These are phyloP conservation scores for Colletotrichum sp. DNA, from an alignment of 2,329 filamentous ascomycete genomes.

Conservation along the genomic window DNA sequence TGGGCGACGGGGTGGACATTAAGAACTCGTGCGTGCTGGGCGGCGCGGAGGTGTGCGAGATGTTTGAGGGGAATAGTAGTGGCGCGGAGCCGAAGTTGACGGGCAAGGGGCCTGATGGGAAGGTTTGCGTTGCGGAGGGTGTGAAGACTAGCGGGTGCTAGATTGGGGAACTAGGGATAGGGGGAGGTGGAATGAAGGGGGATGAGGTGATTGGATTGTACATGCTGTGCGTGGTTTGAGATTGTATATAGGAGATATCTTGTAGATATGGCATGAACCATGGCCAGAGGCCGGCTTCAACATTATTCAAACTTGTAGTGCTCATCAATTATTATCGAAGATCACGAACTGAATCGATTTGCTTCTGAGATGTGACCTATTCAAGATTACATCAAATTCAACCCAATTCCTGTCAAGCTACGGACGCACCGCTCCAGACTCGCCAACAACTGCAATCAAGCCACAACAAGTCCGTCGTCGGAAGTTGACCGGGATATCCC, in stretches of 20 bases:
- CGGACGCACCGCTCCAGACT: not conserved
- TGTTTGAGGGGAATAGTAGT: conserved; percentile 11
- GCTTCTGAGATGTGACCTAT: not conserved
- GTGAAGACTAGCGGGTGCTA: conserved; percentile 17
- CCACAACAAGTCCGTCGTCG: not conserved
- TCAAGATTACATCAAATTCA: not conserved
- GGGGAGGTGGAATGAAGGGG: no score
- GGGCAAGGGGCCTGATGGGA: conserved; percentile 16
- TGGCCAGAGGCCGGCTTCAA: not conserved
- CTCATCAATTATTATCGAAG: not conserved
- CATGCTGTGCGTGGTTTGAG: not conserved
- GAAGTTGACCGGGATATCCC: not conserved
- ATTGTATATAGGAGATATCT: not conserved
- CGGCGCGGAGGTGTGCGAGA: conserved; percentile 17
- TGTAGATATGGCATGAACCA: not conserved
- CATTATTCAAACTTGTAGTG: not conserved
- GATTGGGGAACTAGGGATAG: not conserved
- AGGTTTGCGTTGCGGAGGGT: conserved; percentile 3
- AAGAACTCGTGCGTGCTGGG: conserved; percentile 23
- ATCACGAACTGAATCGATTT: not conserved
- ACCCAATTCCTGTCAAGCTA: not conserved
- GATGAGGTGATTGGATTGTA: not conserved
- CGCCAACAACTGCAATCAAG: not conserved
- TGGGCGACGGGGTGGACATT: conserved; percentile 27
- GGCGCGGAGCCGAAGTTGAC: conserved; percentile 11